Percentiles rank a stretch among this genome's conserved stretches.
phyloP scores from a whole-genome alignment of 163 green algal genomes.

The Prototheca wickerhamii region DNA sequence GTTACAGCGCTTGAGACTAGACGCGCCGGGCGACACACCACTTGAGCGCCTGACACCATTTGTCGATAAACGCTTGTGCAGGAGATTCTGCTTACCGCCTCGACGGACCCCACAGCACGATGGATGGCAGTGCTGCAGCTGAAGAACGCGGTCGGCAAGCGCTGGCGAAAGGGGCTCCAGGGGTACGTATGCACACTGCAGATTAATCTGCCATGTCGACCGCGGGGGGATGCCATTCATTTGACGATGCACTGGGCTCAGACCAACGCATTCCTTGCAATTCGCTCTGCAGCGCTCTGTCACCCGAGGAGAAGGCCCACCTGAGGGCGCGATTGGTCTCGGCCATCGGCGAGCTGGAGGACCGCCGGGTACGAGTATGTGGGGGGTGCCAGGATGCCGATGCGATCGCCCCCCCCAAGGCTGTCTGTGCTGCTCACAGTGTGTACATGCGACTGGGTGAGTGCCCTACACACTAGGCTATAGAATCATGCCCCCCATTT shows the following conservation, averaged over 20 bases:
- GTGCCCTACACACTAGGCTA: neutral
- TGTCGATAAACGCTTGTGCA: slow-evolving; percentile 28
- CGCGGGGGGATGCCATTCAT: too few species aligned
- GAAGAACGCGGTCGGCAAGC: slow-evolving; percentile 77
- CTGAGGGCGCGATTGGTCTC: slow-evolving; percentile 56
- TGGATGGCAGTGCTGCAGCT: slow-evolving; percentile 85
- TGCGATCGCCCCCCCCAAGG: too few species aligned
- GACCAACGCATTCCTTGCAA: neutral
- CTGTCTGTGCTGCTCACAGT: neutral
- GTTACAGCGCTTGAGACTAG: too few species aligned
- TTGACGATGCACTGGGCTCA: neutral
- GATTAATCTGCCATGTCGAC: neutral
- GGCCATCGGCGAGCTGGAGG: slow-evolving; percentile 58
- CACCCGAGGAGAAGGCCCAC: slow-evolving; percentile 63
- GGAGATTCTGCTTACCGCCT: slow-evolving; percentile 64
- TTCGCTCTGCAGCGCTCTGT: slow-evolving; percentile 40
- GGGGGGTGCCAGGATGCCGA: neutral
- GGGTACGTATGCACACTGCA: neutral
- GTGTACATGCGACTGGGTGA: neutral
- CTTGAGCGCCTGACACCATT: too few species aligned
- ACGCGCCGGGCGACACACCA: too few species aligned
- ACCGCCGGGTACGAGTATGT: slow-evolving; percentile 51
- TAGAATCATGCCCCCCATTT: neutral
- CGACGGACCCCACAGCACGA: slow-evolving; percentile 60
- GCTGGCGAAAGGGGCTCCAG: slow-evolving; percentile 53